Base-by-base conservation (phyloP, 2,329 filamentous ascomycete species). In the Endocalyx cinctus region DNA sequence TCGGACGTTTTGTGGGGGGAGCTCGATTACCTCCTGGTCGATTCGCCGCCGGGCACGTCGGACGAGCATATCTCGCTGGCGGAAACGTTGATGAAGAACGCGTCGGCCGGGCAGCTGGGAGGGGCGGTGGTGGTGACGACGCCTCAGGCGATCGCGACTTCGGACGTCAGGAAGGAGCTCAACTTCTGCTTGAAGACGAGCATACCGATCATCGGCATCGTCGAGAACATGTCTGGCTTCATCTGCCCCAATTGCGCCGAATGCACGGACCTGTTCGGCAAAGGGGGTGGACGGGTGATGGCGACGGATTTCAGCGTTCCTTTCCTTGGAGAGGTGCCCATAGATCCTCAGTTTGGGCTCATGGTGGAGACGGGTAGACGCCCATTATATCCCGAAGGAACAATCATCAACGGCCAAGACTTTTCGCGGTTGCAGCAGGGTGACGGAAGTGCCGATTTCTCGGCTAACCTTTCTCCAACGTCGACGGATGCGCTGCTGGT, bases 1-100 rank as follows among this genome's bases (percentile, higher is more conserved):
- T 84, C 85, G 1, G 89, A 96, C 54, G 89, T 96, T 5, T 72
- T 87, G 18, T 97, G 92, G 92, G 75, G 78, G 34, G 75, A 82
- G 16, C 77, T 87, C n/a, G 90, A 97, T 58, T 97, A 87, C 55
- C 72, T 98, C 1, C 75, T 98, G 38, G 87, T 98, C 53, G 92
- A 98, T 60, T 98, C 92, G 4, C 92, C 92, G 10, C 92, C 92
- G 0, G 92, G 92, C 3, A 98, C 92, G 3, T 92, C 85, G 39
- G 92, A 98, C 62, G 92, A 98, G 63, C 92, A 97, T 58, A 97
- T 98, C 30, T 92, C 88, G 1, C 78, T 96, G 1, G 87, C 88
- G 5, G 90, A 97, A 59, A 92, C 85, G 14, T 71, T 95, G 0
- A 69, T 90, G 38, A 70, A 72, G 37, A 72, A 74, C 36, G 69